These are phyloP conservation scores for Penicillium olsonii DNA, from an alignment of 2,329 filamentous ascomycete species.

Conservation along the genomic window DNA sequence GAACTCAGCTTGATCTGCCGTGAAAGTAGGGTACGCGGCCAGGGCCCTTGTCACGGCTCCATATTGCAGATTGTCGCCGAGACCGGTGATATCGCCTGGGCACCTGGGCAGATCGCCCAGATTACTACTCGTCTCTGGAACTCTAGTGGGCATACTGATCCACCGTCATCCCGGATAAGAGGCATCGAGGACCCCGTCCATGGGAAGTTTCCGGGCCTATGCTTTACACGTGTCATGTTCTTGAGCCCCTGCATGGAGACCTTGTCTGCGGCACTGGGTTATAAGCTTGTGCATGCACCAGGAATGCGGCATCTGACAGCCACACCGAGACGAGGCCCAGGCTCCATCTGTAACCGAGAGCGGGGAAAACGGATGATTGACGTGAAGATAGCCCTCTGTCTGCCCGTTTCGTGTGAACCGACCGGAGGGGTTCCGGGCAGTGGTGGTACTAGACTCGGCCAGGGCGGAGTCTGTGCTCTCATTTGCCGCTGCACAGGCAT, in stretches of 20 bases:
- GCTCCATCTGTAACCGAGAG: background rate
- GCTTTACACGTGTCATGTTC: no score
- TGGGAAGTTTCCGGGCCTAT: no score
- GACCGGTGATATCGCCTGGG: background rate
- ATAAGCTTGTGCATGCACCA: no score
- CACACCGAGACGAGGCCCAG: background rate
- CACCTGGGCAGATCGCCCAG: no score
- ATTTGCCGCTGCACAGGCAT: slow-evolving; percentile 1
- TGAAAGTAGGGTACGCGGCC: background rate
- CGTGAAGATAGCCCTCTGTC: background rate
- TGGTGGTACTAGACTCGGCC: slow-evolving; percentile 12
- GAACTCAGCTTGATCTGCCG: background rate
- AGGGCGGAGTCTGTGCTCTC: slow-evolving; percentile 6
- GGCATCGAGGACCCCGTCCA: no score
- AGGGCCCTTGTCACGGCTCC: no score
- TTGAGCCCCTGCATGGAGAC: no score
- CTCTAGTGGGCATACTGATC: no score
- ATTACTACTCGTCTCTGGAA: background rate
- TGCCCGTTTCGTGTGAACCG: slow-evolving; percentile 2
- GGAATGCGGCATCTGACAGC: background rate
- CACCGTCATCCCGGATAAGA: no score
- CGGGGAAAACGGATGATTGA: background rate
- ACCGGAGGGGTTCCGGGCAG: slow-evolving; percentile 3
- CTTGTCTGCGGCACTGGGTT: no score
- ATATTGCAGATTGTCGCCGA: no score